Evolutionary conservation across 352 stramenopile genomes (phyloP), one percentile per base, ranked within the genome.

Genomic region (Globisporangium nunn): DNA sequence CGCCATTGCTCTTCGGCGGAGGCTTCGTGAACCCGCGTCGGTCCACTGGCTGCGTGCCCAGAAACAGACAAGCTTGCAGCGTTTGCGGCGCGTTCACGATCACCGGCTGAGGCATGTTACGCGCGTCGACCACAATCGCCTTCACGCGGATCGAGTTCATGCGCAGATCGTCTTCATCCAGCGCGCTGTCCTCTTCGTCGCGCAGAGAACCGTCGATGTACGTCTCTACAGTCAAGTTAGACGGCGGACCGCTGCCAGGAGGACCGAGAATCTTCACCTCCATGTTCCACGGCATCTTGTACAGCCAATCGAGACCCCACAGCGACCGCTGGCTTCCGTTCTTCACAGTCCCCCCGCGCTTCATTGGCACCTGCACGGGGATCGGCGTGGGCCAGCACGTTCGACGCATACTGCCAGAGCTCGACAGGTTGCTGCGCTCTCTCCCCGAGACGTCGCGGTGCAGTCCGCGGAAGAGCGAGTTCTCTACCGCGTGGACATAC

Each of bases 261-360:
- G 85, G 85, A 0, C 85, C 85, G 7, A 93, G 81, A 58, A 95
- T 92, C 66, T 95, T 95, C 43, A 95, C 85, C 61, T 95, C 85
- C 81, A 95, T 95, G 53, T 95, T 95, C 85, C 85, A 95, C 3
- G 85, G 85, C 84, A 95, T 93, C 49, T 85, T 84, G 58, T 93
- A 95, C 2, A 95, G 70, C 85, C 85, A 95, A 56, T 95, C 85
- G 4, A 95, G 68, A 14, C 81, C 83, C 84, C 85, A 95, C 12
- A 90, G 61, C 7, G 79, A 89, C 0, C 80, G 70, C 37, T 89
- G 80, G 50, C 72, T 85, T 14, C 68, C 74, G 31, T 74, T 66
- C 67, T 85, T 91, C 49, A 76, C 70, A 15, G 71, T 84, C 53
- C 72, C 80, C 30, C 81, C 82, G 55, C 83, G 78, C 54, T 92